A percentile compares a stretch with the other conserved stretches of the same genome.
Evolutionary conservation across 2,329 filamentous ascomycete genomes (phyloP).

Genomic region (Ceratocystiopsis minuta): DNA sequence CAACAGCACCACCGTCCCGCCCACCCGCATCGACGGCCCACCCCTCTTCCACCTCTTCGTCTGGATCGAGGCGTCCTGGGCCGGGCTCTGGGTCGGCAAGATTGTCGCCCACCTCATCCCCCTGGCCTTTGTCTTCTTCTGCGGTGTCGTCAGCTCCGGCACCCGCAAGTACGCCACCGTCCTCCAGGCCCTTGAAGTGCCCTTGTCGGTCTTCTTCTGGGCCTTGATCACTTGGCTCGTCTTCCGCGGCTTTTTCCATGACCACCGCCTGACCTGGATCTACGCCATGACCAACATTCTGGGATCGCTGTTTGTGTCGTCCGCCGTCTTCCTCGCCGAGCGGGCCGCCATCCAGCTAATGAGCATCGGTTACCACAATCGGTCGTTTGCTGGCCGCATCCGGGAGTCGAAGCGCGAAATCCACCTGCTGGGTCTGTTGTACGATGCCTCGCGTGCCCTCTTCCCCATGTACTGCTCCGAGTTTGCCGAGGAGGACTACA

Average conservation of each 20-base stretch:
- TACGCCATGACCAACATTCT: slow-evolving; percentile 45
- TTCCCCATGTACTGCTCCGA: slow-evolving; percentile 89
- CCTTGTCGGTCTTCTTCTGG: slow-evolving; percentile 53
- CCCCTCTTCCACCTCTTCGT: slow-evolving; percentile 44
- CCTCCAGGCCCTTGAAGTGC: slow-evolving; percentile 44
- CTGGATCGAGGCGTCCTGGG: slow-evolving; percentile 53
- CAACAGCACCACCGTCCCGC: slow-evolving; percentile 4
- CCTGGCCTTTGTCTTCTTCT: slow-evolving; percentile 47
- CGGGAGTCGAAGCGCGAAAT: slow-evolving; percentile 80
- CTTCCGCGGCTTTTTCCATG: slow-evolving; percentile 36
- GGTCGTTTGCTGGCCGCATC: slow-evolving; percentile 68
- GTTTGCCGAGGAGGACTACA: slow-evolving; percentile 78
- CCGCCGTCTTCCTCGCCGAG: slow-evolving; percentile 56
- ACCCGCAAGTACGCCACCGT: slow-evolving; percentile 54
- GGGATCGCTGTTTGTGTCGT: slow-evolving; percentile 47
- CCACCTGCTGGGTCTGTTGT: slow-evolving; percentile 63
- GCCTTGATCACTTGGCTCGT: slow-evolving; percentile 43
- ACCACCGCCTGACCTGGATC: slow-evolving; percentile 30
- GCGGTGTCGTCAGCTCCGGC: slow-evolving; percentile 49
- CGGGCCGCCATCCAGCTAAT: slow-evolving; percentile 68
- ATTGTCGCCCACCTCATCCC: slow-evolving; percentile 43
- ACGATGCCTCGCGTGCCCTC: slow-evolving; percentile 71
- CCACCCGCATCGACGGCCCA: slow-evolving; percentile 20
- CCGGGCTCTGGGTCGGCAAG: slow-evolving; percentile 49
- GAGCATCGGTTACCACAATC: slow-evolving; percentile 69